Base-by-base conservation (phyloP, 2,329 filamentous ascomycete genomes). In the Fusarium sp. region DNA sequence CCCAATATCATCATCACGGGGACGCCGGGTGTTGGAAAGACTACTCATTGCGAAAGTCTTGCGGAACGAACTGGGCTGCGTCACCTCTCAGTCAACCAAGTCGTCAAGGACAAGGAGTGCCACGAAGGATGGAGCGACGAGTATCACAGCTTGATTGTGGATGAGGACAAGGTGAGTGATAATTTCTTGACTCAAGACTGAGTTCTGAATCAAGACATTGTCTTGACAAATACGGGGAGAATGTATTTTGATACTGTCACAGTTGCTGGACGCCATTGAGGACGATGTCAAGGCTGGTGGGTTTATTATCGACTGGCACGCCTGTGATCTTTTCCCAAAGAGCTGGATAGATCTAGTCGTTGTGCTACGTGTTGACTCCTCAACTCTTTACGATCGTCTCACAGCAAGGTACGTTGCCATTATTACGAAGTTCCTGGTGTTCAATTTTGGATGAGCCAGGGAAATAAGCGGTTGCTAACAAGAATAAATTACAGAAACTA, bases 1-100 rank as follows among this genome's bases (percentile, higher is more conserved):
- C 96, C 96, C 29, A 99, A 98, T 79, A 93, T 99, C 74, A 91
- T 99, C 71, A 86, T 99, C 70, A 98, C 96, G 39, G 96, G 96
- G 68, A 99, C 96, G 20, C 96, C 96, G 1, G 96, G 96, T 55
- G 93, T 96, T 27, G 96, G 96, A 75, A 99, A 99, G 83, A 97
- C 94, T 18, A 96, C 92, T 10, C 94, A 97, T 78, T 93, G 92
- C 76, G 92, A 97, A 78, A 85, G 88, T 73, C 83, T 99, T 47
- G 92, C 93, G 9, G 85, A 91, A 75, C 88, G 86, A 61, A 91
- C 91, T 11, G 92, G 91, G 3, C 82, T 98, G 68, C 90, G 89
- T 73, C 94, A 97, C 78, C 79, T 99, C 15, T 91, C 91, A 11
- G 88, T 99, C 74, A 99, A 98, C 79, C 88, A 97, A 72, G 84